Base-by-base conservation (phyloP, 2,329 filamentous ascomycete species). In the Paraphoma chrysanthemicola region DNA sequence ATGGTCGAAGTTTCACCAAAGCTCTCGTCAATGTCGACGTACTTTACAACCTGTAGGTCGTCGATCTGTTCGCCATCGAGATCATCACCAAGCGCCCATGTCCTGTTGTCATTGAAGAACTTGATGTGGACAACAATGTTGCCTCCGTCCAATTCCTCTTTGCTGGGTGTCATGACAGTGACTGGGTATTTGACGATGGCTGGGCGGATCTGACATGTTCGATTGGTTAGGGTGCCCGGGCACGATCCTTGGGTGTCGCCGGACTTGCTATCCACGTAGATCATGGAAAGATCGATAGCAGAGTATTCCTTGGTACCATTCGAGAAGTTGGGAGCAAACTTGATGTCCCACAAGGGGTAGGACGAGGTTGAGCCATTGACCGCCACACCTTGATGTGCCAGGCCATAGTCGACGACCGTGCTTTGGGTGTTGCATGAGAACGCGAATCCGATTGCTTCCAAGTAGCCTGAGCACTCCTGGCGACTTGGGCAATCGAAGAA, bases 121-220 rank as follows among this genome's bases (percentile, higher is more conserved):
- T 68, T 68, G 44, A 68, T 42, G 36, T 69, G 65, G 0, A 59
- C 63, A 14, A 69, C 66, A 14, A 69, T 69, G 16, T 69, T 69
- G 2, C 16, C 44, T 2, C 64, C 66, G 0, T 47, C 14, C 0
- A 69, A 46, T 33, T 69, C 66, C 48, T 69, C 63, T 44, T 68
- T 33, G 4, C 64, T 68, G 9, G 67, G 67, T 11, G 51, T 58
- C 65, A 68, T 69, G 36, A 68, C 60, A 1, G 57, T 63, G n/a
- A 69, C 51, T 0, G 67, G 67, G 17, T 69, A 69, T 30, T 61
- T 44, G 8, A 69, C 59, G 6, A 68, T 12, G 4, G 67, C 65
- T 0, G 67, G 65, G 5, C 51, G 56, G 5, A 69, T 63, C 18
- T 63, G 50, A 41, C 67, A 69, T 1, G 55, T 54, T 1, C 67